A percentile compares a stretch with the other conserved stretches of the same genome.
Conservation (phyloP, 345 rosid genomes). For the Diplotaxis tenuifolia region DNA sequence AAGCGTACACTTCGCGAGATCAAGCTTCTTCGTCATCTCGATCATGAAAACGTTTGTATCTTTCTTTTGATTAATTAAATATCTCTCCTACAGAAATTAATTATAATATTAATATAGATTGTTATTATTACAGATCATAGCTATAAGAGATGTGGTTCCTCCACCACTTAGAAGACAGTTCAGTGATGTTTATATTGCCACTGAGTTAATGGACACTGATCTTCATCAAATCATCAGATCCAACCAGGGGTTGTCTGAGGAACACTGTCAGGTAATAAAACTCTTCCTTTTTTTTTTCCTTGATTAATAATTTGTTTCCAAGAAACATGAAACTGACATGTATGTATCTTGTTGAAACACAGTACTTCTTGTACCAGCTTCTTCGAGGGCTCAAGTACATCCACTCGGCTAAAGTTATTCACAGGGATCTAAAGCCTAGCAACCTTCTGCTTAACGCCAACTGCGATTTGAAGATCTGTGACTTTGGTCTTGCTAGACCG, state of each 20-base stretch:
- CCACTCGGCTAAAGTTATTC: conserved; percentile 96
- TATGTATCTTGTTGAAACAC: conserved; percentile 41
- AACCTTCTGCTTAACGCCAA: conserved; percentile 83
- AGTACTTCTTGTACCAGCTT: conserved; percentile 94
- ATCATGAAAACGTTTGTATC: conserved; percentile 81
- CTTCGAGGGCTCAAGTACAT: conserved; percentile 93
- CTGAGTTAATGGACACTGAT: conserved; percentile 94
- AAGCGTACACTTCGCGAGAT: conserved; percentile 99
- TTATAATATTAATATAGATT: background rate
- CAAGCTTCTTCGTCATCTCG: conserved; percentile 91
- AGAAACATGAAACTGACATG: conserved; percentile 3
- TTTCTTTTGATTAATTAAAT: background rate
- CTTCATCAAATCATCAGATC: conserved; percentile 93
- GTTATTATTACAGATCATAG: conserved; percentile 57
- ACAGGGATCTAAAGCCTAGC: conserved; percentile 92
- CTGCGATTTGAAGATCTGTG: conserved; percentile 90
- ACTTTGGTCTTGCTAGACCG: conserved; percentile 94
- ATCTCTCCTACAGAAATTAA: background rate
- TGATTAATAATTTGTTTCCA: background rate
- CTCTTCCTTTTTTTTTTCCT: background rate
- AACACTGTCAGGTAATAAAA: conserved; percentile 84
- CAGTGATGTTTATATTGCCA: conserved; percentile 78
- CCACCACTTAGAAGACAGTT: conserved; percentile 85
- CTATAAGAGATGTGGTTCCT: conserved; percentile 84
- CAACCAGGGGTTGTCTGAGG: conserved; percentile 83